phyloP scores from a whole-genome alignment of 768 basidiomycete genomes.

The Macrocybe gigantea region DNA sequence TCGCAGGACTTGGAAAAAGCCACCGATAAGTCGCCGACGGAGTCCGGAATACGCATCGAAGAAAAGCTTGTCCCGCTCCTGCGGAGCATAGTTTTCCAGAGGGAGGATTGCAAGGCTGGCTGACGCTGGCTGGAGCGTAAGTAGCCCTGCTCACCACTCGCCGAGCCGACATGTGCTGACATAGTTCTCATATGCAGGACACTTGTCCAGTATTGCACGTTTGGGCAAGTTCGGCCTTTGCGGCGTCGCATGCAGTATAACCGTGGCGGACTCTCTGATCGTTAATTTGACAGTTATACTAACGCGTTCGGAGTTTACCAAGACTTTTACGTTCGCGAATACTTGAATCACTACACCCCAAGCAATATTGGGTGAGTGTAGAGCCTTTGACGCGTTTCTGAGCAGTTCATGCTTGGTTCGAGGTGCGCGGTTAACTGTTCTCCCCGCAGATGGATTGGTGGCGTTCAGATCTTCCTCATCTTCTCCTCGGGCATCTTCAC shows the following conservation, averaged over 20 bases:
- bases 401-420: slow-evolving; percentile 3
- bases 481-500: slow-evolving; percentile 37
- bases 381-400: slow-evolving; percentile 30
- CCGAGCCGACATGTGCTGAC: neutral
- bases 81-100: slow-evolving; percentile 19
- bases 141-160: slow-evolving; percentile 4
- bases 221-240: slow-evolving; percentile 24
- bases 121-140: slow-evolving; percentile 37
- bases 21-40: too few species aligned
- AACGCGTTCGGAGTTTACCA: slow-evolving; percentile 28
- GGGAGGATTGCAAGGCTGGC: slow-evolving; percentile 37
- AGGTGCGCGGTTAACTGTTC: slow-evolving; percentile 1
- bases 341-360: slow-evolving; percentile 23
- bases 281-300: slow-evolving; percentile 20
- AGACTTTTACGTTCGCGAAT: slow-evolving; percentile 37
- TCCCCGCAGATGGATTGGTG: slow-evolving; percentile 34
- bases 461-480: slow-evolving; percentile 40
- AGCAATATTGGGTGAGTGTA: too few species aligned
- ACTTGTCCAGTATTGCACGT: slow-evolving; percentile 35
- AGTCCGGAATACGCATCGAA: too few species aligned
- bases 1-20: too few species aligned
- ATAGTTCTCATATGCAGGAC: slow-evolving; percentile 18
- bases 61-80: too few species aligned
- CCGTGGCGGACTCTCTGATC: neutral
- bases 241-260: neutral